A percentile compares a stretch with the other conserved stretches of the same genome.
These are phyloP conservation scores for Arthrobotrys musiformis DNA, from an alignment of 2,329 filamentous ascomycete species.

Conservation along the genomic window DNA sequence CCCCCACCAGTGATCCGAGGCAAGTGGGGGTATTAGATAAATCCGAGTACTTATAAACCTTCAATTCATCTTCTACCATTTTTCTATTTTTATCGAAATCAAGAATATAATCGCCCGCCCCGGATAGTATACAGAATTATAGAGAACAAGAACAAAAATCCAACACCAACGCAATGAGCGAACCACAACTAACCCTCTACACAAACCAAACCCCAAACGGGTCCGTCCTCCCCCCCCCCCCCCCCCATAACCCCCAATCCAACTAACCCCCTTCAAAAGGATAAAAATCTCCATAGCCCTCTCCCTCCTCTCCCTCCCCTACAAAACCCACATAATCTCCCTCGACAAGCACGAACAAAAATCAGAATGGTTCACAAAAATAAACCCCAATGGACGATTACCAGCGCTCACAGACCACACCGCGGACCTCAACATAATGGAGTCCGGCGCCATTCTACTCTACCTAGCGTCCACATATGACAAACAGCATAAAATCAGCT, in stretches of 20 bases:
- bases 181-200: constrained; percentile 79
- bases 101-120: no score
- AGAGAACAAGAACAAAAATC: no score
- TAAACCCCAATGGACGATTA: constrained; percentile 93
- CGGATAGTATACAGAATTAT: no score
- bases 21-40: no score
- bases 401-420: constrained; percentile 84
- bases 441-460: constrained; percentile 83
- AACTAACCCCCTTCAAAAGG: constrained; percentile 17
- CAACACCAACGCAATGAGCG: constrained; percentile 35
- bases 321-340: constrained; percentile 73
- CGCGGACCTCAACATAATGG: constrained; percentile 77
- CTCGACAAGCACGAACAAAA: constrained; percentile 82
- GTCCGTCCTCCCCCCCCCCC: neutral
- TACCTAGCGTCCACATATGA: constrained; percentile 87
- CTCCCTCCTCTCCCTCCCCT: constrained; percentile 67
- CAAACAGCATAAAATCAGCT: constrained; percentile 82
- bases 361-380: constrained; percentile 85
- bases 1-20: no score
- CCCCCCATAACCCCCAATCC: neutral
- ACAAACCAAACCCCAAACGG: constrained; percentile 87
- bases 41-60: no score
- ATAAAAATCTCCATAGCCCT: constrained; percentile 88
- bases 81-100: no score
- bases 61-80: no score